Conservation (phyloP, 1,284 basidiomycete species). For the Naganishia sp. region DNA sequence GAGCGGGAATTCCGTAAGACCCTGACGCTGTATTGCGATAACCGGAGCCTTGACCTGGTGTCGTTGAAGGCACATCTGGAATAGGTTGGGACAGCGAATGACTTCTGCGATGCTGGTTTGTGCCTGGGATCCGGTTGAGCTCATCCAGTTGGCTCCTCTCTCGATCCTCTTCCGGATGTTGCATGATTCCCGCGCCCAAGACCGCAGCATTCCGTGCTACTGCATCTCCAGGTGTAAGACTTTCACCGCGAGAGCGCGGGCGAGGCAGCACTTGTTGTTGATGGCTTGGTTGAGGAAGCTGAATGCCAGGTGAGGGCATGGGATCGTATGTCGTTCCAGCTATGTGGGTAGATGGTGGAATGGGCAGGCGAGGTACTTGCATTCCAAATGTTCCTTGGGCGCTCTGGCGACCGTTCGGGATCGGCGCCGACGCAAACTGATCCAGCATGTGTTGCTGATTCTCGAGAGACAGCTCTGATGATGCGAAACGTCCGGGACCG, state of each 20-base stretch:
- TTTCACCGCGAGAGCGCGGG: slow-evolving; percentile 36
- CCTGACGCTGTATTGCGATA: slow-evolving; percentile 21
- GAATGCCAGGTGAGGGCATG: slow-evolving; percentile 24
- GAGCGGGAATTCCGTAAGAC: neutral
- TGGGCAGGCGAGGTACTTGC: slow-evolving; percentile 74
- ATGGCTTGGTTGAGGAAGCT: slow-evolving; percentile 8
- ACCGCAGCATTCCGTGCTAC: slow-evolving; percentile 18
- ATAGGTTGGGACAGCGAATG: slow-evolving; percentile 69
- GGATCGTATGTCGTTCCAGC: slow-evolving; percentile 26
- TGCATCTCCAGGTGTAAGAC: slow-evolving; percentile 30
- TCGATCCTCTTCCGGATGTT: slow-evolving; percentile 49
- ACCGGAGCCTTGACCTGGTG: slow-evolving; percentile 2
- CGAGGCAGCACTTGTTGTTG: slow-evolving; percentile 12
- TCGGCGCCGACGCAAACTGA: slow-evolving; percentile 64
- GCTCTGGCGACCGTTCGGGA: slow-evolving; percentile 36
- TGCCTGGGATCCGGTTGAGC: slow-evolving; percentile 50
- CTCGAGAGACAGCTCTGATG: slow-evolving; percentile 68
- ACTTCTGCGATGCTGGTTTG: slow-evolving; percentile 56
- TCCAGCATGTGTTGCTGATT: slow-evolving; percentile 29
- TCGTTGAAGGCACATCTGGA: slow-evolving; percentile 40
- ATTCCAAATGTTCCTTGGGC: slow-evolving; percentile 65
- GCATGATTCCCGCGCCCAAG: slow-evolving; percentile 42
- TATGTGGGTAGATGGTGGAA: slow-evolving; percentile 63
- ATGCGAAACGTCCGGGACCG: slow-evolving; percentile 90
- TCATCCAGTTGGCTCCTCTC: slow-evolving; percentile 41